Evolutionary conservation across 2,329 filamentous ascomycete genomes (phyloP), one percentile per base, ranked within the genome.

Genomic region (Thelonectria rubi): DNA sequence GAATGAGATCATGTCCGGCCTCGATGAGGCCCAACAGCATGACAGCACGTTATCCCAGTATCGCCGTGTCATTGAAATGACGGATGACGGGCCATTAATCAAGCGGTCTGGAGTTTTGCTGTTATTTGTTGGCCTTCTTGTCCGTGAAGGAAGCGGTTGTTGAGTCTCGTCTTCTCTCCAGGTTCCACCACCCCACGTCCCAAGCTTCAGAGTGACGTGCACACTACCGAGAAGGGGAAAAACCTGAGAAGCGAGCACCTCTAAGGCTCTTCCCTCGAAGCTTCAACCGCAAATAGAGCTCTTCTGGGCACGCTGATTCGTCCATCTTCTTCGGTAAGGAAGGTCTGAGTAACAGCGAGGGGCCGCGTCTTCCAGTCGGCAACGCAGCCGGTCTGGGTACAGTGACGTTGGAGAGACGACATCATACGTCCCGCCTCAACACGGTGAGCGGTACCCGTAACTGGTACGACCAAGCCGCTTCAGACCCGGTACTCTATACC

Each of bases 171-270:
- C 46, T 32, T 34, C 42, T 15, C 17, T 53, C 47, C 20, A 24
- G 20, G 51, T 53, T 24, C 46, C 40, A 58, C 18, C 54, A 60
- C 54, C 62, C 55, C 56, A 57, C 55, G 58, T 63, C 68, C 63
- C 24, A 58, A 51, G 45, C 24, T 59, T 40, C 45, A 15, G 34
- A 43, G 55, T 61, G 63, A 65, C 63, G 60, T 63, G 40, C 62
- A 24, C 34, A 47, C 18, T 54, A n/a, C 50, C 46, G 17, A 49
- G 52, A 34, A 55, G 8, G 57, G 49, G 55, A 58, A 60, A 61
- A 63, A 47, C 37, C 7, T 47, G 53, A 61, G 58, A 55, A 40
- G 11, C 26, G 40, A 32, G 47, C 40, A 53, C 48, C 42, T 53
- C 51, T 39, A 40, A 60, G 48, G 40, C 34, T 34, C 24, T 34